Percentiles rank a stretch among this genome's conserved stretches.
Evolutionary conservation across 345 rosid species (phyloP).

Genomic region (Erucastrum elatum): DNA sequence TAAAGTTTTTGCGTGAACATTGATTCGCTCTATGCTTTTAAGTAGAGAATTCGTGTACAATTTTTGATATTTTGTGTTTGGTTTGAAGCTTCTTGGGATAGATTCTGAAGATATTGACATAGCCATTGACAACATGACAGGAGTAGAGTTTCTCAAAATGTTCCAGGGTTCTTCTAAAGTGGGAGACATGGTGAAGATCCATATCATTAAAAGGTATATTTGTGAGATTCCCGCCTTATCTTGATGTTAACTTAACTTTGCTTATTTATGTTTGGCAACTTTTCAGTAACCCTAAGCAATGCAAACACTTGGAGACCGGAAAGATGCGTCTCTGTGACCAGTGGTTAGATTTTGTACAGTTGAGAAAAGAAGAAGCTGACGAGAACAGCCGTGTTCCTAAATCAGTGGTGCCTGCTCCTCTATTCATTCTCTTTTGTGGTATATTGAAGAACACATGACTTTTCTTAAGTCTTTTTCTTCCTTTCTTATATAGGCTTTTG

Average conservation of each 20-base stretch:
- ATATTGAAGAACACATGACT: neutral
- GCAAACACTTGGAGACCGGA: conserved; percentile 93
- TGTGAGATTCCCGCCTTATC: neutral
- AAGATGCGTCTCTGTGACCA: conserved; percentile 77
- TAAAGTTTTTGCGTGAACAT: neutral
- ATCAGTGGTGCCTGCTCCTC: conserved; percentile 49
- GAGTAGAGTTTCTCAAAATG: conserved; percentile 15
- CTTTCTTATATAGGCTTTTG: conserved; percentile 61
- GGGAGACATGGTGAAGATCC: no score
- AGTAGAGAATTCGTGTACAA: no score
- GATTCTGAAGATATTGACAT: conserved; percentile 89
- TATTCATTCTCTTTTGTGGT: neutral
- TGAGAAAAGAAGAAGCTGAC: conserved; percentile 80
- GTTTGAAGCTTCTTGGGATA: conserved; percentile 78
- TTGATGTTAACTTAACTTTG: neutral
- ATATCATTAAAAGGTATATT: no score
- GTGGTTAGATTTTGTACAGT: conserved; percentile 97
- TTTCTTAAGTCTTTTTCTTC: neutral
- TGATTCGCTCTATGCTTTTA: no score
- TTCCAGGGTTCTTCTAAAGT: conserved; percentile 36
- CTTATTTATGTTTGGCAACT: conserved; percentile 17
- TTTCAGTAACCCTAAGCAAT: conserved; percentile 84
- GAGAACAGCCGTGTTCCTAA: conserved; percentile 82
- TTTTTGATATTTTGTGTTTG: neutral
- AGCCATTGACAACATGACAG: conserved; percentile 57